phyloP scores from a whole-genome alignment of 2,329 filamentous ascomycete species.

The Sporothrix globosa region DNA sequence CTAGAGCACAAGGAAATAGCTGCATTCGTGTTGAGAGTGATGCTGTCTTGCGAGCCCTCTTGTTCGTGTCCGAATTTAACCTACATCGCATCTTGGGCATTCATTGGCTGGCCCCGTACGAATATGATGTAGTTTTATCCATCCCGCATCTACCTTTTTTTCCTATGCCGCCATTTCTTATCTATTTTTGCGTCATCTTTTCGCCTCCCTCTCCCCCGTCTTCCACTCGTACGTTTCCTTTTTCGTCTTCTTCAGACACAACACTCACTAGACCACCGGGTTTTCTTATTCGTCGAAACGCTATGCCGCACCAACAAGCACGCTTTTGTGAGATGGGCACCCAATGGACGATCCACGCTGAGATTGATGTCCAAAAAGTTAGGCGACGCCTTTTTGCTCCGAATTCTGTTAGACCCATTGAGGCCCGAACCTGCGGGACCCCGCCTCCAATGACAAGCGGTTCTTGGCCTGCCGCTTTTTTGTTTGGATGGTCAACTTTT shows the following conservation, averaged over 20 bases:
- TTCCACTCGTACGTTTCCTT: background rate
- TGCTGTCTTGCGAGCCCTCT: background rate
- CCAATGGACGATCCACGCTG: background rate
- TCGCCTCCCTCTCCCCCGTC: background rate
- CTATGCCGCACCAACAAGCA: background rate
- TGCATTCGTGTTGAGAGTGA: background rate
- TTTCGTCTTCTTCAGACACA: slow-evolving; percentile 12
- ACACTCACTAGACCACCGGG: slow-evolving; percentile 9
- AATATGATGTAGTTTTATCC: background rate
- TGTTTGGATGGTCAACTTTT: background rate
- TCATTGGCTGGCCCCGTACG: background rate
- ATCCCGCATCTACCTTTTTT: no score
- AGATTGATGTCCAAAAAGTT: background rate
- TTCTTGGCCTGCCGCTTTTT: no score
- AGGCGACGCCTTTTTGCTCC: slow-evolving; percentile 1
- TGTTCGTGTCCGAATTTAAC: slow-evolving; percentile 2
- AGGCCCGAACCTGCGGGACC: background rate
- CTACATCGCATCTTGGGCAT: no score
- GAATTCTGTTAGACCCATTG: background rate
- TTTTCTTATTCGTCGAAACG: background rate
- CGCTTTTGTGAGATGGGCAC: no score
- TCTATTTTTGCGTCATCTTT: slow-evolving; percentile 10
- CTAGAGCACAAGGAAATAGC: background rate
- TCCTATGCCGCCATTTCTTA: background rate
- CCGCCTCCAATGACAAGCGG: background rate